Evolutionary conservation across 441 rosid genomes (phyloP).

Genomic region (Melastoma candidum): DNA sequence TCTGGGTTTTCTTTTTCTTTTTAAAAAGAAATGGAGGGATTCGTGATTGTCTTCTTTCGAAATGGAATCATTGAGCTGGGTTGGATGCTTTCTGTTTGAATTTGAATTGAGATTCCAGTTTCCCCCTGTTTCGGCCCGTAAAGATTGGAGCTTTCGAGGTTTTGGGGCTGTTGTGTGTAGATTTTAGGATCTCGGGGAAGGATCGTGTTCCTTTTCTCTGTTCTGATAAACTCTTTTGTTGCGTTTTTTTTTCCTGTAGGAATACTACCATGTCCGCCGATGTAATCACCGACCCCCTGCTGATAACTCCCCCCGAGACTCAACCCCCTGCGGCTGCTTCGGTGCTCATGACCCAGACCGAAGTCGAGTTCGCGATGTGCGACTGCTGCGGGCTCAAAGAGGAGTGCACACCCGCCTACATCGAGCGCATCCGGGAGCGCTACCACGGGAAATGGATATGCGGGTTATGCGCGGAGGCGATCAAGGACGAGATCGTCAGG

Average conservation of each 20-base stretch:
- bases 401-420: slow-evolving; percentile 59
- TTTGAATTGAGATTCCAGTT: not conserved
- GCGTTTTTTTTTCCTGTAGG: slow-evolving; percentile 6
- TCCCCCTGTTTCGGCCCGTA: not conserved
- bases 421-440: slow-evolving; percentile 28
- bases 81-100: not conserved
- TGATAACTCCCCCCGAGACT: slow-evolving; percentile 35
- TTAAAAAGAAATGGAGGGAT: too few species aligned
- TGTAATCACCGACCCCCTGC: slow-evolving; percentile 44
- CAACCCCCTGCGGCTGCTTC: slow-evolving; percentile 19
- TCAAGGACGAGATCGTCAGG: slow-evolving; percentile 47
- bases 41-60: slow-evolving; percentile 2
- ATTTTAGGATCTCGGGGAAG: too few species aligned
- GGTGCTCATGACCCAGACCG: slow-evolving; percentile 23
- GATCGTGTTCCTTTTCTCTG: not conserved
- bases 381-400: slow-evolving; percentile 59
- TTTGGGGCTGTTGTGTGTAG: too few species aligned
- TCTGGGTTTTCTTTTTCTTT: not conserved
- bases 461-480: slow-evolving; percentile 37
- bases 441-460: slow-evolving; percentile 62
- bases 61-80: not conserved
- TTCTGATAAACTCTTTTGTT: not conserved
- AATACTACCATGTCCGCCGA: slow-evolving; percentile 52
- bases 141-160: not conserved
- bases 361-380: slow-evolving; percentile 46